Evolutionary conservation across 2,329 filamentous ascomycete species (phyloP).

Genomic region (Sporothrix euskadiensis): DNA sequence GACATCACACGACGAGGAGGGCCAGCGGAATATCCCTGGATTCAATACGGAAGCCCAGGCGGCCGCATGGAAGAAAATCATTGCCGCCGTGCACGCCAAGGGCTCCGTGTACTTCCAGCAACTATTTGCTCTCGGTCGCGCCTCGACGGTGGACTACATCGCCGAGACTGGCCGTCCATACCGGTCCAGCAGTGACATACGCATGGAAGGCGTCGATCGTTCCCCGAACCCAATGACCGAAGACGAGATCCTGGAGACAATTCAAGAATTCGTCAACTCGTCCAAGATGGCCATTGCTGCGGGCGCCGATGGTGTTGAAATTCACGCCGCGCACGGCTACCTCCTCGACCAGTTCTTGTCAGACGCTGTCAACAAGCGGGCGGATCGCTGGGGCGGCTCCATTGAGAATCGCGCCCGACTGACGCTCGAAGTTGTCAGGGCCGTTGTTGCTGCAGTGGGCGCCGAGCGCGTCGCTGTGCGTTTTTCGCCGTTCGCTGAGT

Average conservation of each 20-base stretch:
- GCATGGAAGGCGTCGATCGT: conserved; percentile 43
- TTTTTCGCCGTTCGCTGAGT: conserved; percentile 56
- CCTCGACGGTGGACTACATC: conserved; percentile 42
- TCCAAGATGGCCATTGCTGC: conserved; percentile 58
- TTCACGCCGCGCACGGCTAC: conserved; percentile 80
- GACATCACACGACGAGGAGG: conserved; percentile 41
- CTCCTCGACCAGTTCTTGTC: conserved; percentile 70
- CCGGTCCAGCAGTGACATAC: conserved; percentile 45
- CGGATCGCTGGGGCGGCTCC: conserved; percentile 65
- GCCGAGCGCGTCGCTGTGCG: conserved; percentile 52
- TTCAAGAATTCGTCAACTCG: conserved; percentile 58
- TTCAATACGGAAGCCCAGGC: conserved; percentile 58
- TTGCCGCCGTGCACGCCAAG: conserved; percentile 62
- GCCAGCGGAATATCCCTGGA: conserved; percentile 54
- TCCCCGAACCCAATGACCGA: conserved; percentile 60
- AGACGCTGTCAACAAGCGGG: conserved; percentile 67
- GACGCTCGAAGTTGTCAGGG: conserved; percentile 65
- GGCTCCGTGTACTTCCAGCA: conserved; percentile 63
- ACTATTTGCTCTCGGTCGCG: conserved; percentile 52
- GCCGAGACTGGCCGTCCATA: conserved; percentile 39
- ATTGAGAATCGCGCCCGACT: conserved; percentile 73
- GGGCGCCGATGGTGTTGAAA: conserved; percentile 68
- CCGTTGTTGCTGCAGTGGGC: conserved; percentile 54
- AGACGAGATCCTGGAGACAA: conserved; percentile 64
- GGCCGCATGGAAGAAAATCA: conserved; percentile 59